Conservation (phyloP, 306 rosid species). For the Morella rubra region DNA sequence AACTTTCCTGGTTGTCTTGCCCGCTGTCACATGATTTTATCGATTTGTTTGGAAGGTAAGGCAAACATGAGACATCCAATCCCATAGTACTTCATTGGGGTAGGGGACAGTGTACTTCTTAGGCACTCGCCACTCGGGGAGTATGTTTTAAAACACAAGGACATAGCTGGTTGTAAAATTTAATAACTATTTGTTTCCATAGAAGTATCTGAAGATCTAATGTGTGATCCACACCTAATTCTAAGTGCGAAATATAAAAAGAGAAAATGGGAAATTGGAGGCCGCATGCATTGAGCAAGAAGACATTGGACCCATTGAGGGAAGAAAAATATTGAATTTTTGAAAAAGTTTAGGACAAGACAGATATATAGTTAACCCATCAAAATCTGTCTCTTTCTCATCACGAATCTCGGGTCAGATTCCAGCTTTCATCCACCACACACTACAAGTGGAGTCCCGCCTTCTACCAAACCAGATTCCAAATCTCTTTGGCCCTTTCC, state of each 20-base stretch:
- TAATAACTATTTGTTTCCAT: neutral
- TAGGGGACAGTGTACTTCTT: neutral
- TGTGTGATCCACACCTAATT: neutral
- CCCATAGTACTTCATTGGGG: neutral
- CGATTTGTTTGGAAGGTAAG: neutral
- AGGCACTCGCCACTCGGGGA: neutral
- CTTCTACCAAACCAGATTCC: constrained; percentile 27
- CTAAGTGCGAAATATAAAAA: neutral
- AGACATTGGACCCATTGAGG: constrained; percentile 19
- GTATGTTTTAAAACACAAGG: neutral
- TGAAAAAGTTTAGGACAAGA: neutral
- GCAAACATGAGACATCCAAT: neutral
- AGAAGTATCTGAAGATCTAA: neutral
- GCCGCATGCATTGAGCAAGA: neutral
- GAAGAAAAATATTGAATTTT: constrained; percentile 13
- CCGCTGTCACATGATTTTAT: constrained; percentile 5
- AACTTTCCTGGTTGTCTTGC: neutral
- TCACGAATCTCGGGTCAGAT: neutral
- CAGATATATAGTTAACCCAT: neutral
- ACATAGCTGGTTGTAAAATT: neutral
- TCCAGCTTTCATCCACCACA: constrained; percentile 46
- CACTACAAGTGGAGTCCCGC: constrained; percentile 16
- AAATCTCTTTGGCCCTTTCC: neutral
- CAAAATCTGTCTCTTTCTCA: neutral
- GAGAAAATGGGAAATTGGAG: neutral